Conservation (phyloP, 306 rosid genomes). For the Neltuma alba region DNA sequence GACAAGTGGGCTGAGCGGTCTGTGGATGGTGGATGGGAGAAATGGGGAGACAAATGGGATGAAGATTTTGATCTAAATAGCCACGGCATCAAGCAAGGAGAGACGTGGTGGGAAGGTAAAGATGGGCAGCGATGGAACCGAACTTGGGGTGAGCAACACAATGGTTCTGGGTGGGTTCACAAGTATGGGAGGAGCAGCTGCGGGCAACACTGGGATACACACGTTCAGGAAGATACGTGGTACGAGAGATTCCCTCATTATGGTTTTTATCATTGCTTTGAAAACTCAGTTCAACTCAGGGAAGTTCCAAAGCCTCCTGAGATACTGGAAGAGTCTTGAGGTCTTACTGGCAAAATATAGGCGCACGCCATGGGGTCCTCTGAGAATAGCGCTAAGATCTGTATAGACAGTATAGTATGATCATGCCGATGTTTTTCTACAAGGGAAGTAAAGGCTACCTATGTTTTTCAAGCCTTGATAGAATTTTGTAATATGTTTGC, state of each 20-base stretch:
- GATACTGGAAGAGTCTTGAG: slow-evolving; percentile 4
- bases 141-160: slow-evolving; percentile 96
- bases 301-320: slow-evolving; percentile 78
- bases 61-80: slow-evolving; percentile 73
- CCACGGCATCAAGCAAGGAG: slow-evolving; percentile 88
- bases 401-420: background rate
- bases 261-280: slow-evolving; percentile 83
- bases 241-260: slow-evolving; percentile 89
- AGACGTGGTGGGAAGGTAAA: slow-evolving; percentile 95
- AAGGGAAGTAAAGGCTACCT: background rate
- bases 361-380: background rate
- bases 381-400: background rate
- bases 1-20: slow-evolving; percentile 97
- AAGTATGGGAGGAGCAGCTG: slow-evolving; percentile 93
- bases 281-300: slow-evolving; percentile 87
- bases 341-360: slow-evolving; percentile 10
- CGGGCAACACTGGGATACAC: slow-evolving; percentile 99
- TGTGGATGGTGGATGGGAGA: slow-evolving; percentile 79
- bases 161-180: slow-evolving; percentile 92
- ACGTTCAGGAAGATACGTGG: slow-evolving; percentile 79
- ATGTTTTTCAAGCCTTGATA: background rate
- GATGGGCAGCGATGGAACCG: slow-evolving; percentile 86
- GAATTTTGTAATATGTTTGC: background rate
- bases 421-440: slow-evolving; percentile 3
- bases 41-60: slow-evolving; percentile 99